These are phyloP conservation scores for Bjerkandera adusta DNA, from an alignment of 1,284 basidiomycete species.

Conservation along the genomic window DNA sequence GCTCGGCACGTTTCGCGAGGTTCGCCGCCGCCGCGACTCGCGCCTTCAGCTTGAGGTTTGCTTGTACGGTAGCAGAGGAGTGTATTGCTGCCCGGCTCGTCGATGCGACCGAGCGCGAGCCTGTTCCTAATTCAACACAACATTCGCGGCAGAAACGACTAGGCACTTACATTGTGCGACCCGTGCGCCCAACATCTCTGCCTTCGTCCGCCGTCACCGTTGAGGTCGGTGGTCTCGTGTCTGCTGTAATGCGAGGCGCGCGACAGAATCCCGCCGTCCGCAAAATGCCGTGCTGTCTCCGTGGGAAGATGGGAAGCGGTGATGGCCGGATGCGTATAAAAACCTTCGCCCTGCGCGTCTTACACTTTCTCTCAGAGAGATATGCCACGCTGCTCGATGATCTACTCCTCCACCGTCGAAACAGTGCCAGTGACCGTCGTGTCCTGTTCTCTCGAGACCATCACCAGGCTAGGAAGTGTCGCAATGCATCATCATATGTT, in stretches of 20 bases:
- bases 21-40: slow-evolving; percentile 50
- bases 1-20: slow-evolving; percentile 45
- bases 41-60: slow-evolving; percentile 35
- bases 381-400: slow-evolving; percentile 42
- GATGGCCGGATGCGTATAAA: slow-evolving; percentile 20
- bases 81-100: slow-evolving; percentile 48
- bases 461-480: slow-evolving; percentile 42
- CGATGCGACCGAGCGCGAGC: slow-evolving; percentile 43
- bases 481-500: slow-evolving; percentile 32
- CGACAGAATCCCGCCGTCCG: no score
- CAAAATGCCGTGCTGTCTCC: slow-evolving; percentile 6
- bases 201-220: slow-evolving; percentile 14
- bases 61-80: slow-evolving; percentile 46
- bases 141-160: background rate
- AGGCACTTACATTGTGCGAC: slow-evolving; percentile 29
- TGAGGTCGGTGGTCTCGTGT: slow-evolving; percentile 13
- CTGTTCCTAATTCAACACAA: slow-evolving; percentile 23
- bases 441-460: slow-evolving; percentile 38
- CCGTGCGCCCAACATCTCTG: slow-evolving; percentile 27
- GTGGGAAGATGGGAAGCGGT: slow-evolving; percentile 1
- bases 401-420: slow-evolving; percentile 33
- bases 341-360: slow-evolving; percentile 10
- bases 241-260: no score
- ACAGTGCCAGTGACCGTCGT: slow-evolving; percentile 39
- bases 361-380: slow-evolving; percentile 27